These are phyloP conservation scores for Debaryomyces sp. DNA, from an alignment of 1,139 yeast genomes.

Conservation along the genomic window DNA sequence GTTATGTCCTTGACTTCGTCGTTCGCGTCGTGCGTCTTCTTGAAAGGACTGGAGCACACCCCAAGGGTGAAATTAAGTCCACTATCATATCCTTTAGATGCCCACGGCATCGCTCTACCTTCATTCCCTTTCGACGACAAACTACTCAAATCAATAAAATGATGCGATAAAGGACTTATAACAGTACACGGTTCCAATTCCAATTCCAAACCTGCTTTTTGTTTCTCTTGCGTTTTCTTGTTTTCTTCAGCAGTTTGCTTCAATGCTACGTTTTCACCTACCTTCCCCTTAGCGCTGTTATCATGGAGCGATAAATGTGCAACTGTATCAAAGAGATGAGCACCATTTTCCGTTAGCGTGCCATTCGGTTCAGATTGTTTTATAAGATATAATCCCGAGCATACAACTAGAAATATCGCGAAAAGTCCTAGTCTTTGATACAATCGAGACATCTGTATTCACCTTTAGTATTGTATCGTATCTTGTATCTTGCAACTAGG, in stretches of 20 bases:
- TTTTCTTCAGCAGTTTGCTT: background rate
- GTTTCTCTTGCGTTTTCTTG: conserved; percentile 15
- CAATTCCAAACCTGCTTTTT: conserved; percentile 8
- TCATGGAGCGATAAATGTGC: conserved; percentile 18
- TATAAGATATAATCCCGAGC: conserved; percentile 18
- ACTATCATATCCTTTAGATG: conserved; percentile 70
- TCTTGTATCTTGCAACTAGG: background rate
- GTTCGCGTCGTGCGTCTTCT: conserved; percentile 30
- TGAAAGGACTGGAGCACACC: conserved; percentile 70
- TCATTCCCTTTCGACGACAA: conserved; percentile 48
- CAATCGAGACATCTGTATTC: conserved; percentile 15
- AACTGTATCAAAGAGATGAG: conserved; percentile 23
- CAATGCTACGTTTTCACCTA: background rate
- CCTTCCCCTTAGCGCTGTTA: conserved; percentile 4
- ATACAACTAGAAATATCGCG: conserved; percentile 16
- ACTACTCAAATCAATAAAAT: conserved; percentile 58
- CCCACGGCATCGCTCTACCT: conserved; percentile 58
- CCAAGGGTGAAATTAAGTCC: conserved; percentile 79
- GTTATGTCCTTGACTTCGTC: conserved; percentile 39
- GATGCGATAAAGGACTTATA: conserved; percentile 51
- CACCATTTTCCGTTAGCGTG: conserved; percentile 10
- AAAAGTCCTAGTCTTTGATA: conserved; percentile 22
- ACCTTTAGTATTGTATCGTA: background rate
- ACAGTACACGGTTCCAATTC: conserved; percentile 55
- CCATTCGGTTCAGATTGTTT: conserved; percentile 15